phyloP scores from a whole-genome alignment of 306 rosid genomes.

The Abrus precatorius region DNA sequence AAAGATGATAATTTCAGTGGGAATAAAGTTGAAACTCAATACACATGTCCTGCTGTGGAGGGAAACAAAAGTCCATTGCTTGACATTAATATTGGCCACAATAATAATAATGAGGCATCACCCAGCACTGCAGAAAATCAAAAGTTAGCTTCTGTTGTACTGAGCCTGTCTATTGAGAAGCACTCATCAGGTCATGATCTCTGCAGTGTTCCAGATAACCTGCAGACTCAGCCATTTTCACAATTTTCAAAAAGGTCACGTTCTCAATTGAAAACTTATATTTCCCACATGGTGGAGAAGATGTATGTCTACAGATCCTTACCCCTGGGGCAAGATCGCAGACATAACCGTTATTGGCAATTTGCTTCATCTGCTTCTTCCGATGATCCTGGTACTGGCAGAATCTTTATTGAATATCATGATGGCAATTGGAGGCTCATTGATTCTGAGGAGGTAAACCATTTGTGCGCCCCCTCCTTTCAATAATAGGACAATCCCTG shows the following conservation, averaged over 20 bases:
- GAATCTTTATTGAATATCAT: constrained; percentile 83
- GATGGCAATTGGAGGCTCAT: constrained; percentile 95
- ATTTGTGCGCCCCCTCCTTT: neutral
- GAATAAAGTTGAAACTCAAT: constrained; percentile 71
- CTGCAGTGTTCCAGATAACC: constrained; percentile 69
- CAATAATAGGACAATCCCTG: neutral
- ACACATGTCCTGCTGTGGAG: constrained; percentile 58
- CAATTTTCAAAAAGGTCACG: constrained; percentile 88
- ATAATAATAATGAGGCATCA: constrained; percentile 60
- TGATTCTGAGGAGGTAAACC: constrained; percentile 88
- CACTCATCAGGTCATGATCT: constrained; percentile 65
- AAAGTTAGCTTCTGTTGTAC: constrained; percentile 54
- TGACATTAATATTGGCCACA: constrained; percentile 53
- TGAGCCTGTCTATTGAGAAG: constrained; percentile 63
- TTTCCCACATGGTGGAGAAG: constrained; percentile 91
- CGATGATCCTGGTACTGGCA: constrained; percentile 96
- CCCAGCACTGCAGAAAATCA: constrained; percentile 70
- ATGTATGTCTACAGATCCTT: constrained; percentile 92
- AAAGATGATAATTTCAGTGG: constrained; percentile 76
- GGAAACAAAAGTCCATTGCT: constrained; percentile 82
- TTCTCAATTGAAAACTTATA: constrained; percentile 85
- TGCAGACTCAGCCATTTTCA: constrained; percentile 64
- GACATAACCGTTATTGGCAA: constrained; percentile 95
- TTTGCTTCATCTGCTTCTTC: constrained; percentile 93
- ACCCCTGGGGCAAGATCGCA: constrained; percentile 98